Evolutionary conservation across 768 basidiomycete species (phyloP), one percentile per base, ranked within the genome.

Genomic region (Lactarius hengduanensis): DNA sequence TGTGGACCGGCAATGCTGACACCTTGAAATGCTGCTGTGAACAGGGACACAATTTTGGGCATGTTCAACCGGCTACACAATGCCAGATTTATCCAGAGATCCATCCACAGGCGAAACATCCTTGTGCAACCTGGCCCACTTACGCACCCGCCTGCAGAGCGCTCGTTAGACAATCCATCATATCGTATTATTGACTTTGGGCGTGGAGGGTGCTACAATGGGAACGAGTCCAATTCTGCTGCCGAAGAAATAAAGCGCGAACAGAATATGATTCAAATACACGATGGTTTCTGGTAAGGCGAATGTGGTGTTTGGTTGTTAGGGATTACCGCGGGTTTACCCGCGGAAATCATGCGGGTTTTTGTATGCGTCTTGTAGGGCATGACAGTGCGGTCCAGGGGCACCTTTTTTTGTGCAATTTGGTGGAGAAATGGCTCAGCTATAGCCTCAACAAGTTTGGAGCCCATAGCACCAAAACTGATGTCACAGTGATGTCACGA

Each of bases 141-240:
- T 50, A 75, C 74, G 15, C 66, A 69, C n/a, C 74, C 75, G 1
- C 76, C 74, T 0, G 26, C n/a, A 11, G 34, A 68, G 57, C 77
- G 80, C 16, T 74, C 76, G 16, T 8, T 67, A 36, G 20, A 64
- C 6, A 43, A 65, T 1, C 78, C 78, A 7, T 78, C 76, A 59
- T 84, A 82, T 69, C 78, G 83, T 26, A 59, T 84, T 66, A 83
- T 85, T 60, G 84, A 85, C 70, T 83, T 84, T 45, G 84, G 84
- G 15, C 77, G 83, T 4, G 71, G 59, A 9, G 6, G 2, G 45
- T 34, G 18, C 32, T 50, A 34, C 3, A 22, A 56, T 22, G 3
- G 3, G 8, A 16, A 22, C 16, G 2, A 6, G 16, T 20, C 22
- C 18, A 1, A 59, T 16, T 1, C 7, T 6, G 8, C 30, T 16